Evolutionary conservation across 805 yeast genomes (phyloP), one percentile per base, ranked within the genome.

Genomic region (Wickerhamiella sorbophila): DNA sequence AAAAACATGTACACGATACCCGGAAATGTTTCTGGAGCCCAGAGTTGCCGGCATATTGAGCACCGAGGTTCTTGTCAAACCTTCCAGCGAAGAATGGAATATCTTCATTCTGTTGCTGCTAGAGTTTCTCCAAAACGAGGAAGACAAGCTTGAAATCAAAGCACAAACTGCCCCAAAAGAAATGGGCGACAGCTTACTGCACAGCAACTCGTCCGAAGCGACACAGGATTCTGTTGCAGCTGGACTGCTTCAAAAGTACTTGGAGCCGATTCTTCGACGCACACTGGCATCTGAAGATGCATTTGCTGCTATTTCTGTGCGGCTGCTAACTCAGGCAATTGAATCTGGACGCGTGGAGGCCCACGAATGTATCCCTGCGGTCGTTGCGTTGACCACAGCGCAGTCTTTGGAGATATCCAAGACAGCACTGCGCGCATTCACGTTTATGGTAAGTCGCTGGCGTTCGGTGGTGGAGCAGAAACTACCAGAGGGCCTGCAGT

Each of bases 31-130:
- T 18, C 17, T 40, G 18, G 33, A 21, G 20, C 42, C 42, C 10
- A 27, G 16, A 2, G 38, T 36, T 22, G 32, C 33, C 29, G 32
- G 29, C 2, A 31, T 42, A 14, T 42, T 42, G 15, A 15, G 12
- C 5, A 12, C 15, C 3, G 6, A 24, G 3, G 31, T 43, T 4
- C 20, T 36, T 4, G 20, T 18, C 2, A 10, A 39, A 17, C 22
- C 18, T 10, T 12, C 31, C 19, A 27, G 41, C 2, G 32, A 26
- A 4, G 47, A 40, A 27, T 44, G 47, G 47, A 24, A 22, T 18
- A 32, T 33, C 24, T 44, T 41, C 20, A 44, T 44, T 40, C 19
- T 39, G 21, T 33, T 38, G 2, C 36, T 44, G 20, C 40, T 44
- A 2, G 40, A 38, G 31, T 33, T 24, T 26, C 39, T 44, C n/a